Evolutionary conservation across 2,329 filamentous ascomycete genomes (phyloP).

Genomic region (Penicillium rolfsii): DNA sequence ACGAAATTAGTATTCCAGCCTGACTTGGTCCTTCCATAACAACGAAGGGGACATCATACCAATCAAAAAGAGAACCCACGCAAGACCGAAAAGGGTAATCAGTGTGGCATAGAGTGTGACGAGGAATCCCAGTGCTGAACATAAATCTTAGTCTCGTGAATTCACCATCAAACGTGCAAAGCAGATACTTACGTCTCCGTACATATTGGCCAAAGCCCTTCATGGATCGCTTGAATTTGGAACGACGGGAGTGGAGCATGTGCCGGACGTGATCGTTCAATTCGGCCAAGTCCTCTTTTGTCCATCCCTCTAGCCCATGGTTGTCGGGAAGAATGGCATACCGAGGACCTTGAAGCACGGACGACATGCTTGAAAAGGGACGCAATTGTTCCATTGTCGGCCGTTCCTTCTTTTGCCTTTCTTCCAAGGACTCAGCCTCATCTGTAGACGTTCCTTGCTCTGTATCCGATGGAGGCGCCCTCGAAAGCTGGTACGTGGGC

Average conservation of each 20-base stretch:
- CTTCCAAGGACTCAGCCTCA: slow-evolving; percentile 31
- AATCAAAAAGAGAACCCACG: slow-evolving; percentile 90
- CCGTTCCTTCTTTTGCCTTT: slow-evolving; percentile 31
- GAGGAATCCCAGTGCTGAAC: slow-evolving; percentile 72
- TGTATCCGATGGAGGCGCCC: slow-evolving; percentile 46
- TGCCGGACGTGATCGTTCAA: slow-evolving; percentile 86
- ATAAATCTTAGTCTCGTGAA: not conserved
- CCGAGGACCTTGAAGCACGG: slow-evolving; percentile 68
- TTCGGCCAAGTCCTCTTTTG: slow-evolving; percentile 70
- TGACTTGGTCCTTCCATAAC: too few species aligned
- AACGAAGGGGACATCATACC: slow-evolving; percentile 47
- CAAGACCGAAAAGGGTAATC: slow-evolving; percentile 81
- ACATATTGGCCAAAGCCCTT: slow-evolving; percentile 82
- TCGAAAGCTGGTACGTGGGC: slow-evolving; percentile 75
- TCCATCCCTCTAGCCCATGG: slow-evolving; percentile 73
- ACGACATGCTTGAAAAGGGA: slow-evolving; percentile 65
- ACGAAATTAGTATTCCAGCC: not conserved
- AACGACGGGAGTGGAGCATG: slow-evolving; percentile 80
- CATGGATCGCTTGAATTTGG: slow-evolving; percentile 77
- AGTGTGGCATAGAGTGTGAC: slow-evolving; percentile 81
- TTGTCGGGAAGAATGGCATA: slow-evolving; percentile 81
- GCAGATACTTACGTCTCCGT: slow-evolving; percentile 59
- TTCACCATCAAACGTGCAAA: not conserved
- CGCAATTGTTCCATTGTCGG: slow-evolving; percentile 31
- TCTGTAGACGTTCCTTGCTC: slow-evolving; percentile 34